Conservation (phyloP, 192 early-diverging fungal species). For the Backusella liffmaniae region DNA sequence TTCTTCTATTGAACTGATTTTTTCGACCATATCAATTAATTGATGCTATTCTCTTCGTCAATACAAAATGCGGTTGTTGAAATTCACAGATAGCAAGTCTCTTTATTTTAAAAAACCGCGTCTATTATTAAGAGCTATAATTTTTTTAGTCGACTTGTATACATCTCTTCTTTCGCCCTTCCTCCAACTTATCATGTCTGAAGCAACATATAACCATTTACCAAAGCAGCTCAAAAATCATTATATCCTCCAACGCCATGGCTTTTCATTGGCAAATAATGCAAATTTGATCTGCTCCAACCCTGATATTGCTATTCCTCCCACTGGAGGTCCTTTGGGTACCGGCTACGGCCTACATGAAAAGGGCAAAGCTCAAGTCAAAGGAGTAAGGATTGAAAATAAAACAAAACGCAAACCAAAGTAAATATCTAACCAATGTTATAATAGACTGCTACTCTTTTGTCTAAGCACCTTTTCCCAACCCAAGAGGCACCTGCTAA, state of each 20-base stretch:
- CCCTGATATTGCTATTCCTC: slow-evolving; percentile 50
- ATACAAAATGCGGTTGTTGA: too few relatives aligned
- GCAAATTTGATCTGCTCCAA: slow-evolving; percentile 50
- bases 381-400: slow-evolving; percentile 23
- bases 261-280: slow-evolving; percentile 56
- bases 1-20: too few relatives aligned
- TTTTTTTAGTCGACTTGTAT: too few relatives aligned
- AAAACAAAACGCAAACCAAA: not conserved
- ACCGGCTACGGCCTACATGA: slow-evolving; percentile 52
- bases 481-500: not conserved
- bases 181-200: not conserved
- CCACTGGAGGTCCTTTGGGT: slow-evolving; percentile 43
- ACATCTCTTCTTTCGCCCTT: not conserved
- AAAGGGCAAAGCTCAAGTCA: slow-evolving; percentile 49
- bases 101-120: slow-evolving; percentile 30
- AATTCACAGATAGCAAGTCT: not conserved
- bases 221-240: slow-evolving; percentile 32
- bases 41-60: too few relatives aligned
- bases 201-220: slow-evolving; percentile 20
- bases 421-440: not conserved
- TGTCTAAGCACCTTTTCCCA: slow-evolving; percentile 29
- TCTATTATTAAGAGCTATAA: too few relatives aligned
- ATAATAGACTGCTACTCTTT: slow-evolving; percentile 33
- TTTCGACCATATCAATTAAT: too few relatives aligned
- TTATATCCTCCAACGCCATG: slow-evolving; percentile 54